Evolutionary conservation across 2,329 filamentous ascomycete genomes (phyloP).

Genomic region (Xylaria sp.): DNA sequence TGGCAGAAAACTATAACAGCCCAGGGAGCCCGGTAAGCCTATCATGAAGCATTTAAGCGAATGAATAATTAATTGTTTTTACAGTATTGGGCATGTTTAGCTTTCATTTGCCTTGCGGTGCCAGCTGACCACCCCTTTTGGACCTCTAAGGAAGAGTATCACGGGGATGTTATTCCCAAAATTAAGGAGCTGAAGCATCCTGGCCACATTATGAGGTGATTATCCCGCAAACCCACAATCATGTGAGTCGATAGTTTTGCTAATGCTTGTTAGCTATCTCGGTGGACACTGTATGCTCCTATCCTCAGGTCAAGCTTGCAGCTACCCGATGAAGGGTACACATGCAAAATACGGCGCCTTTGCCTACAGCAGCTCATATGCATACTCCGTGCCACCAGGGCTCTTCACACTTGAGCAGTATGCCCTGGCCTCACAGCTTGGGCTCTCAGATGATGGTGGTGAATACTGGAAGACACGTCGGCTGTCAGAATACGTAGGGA

Average conservation of each 20-base stretch:
- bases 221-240: background rate
- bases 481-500: constrained; percentile 70
- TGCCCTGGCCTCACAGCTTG: constrained; percentile 79
- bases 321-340: constrained; percentile 83
- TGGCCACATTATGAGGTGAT: constrained; percentile 73
- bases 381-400: constrained; percentile 80
- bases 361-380: constrained; percentile 80
- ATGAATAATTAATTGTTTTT: constrained; percentile 8
- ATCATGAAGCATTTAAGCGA: background rate
- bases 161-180: constrained; percentile 65
- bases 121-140: constrained; percentile 79
- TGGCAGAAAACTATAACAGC: constrained; percentile 87
- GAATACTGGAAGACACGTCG: constrained; percentile 84
- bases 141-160: constrained; percentile 73
- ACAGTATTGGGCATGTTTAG: constrained; percentile 83
- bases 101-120: constrained; percentile 79
- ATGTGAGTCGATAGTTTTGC: background rate
- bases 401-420: constrained; percentile 81
- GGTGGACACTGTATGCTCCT: constrained; percentile 82
- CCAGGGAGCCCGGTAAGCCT: constrained; percentile 69
- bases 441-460: constrained; percentile 79
- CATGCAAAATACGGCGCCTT: constrained; percentile 86
- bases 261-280: constrained; percentile 59
- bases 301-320: constrained; percentile 81
- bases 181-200: constrained; percentile 73